These are phyloP conservation scores for Ceratocystis alfenasii DNA, from an alignment of 2,329 filamentous ascomycete species.

Conservation along the genomic window DNA sequence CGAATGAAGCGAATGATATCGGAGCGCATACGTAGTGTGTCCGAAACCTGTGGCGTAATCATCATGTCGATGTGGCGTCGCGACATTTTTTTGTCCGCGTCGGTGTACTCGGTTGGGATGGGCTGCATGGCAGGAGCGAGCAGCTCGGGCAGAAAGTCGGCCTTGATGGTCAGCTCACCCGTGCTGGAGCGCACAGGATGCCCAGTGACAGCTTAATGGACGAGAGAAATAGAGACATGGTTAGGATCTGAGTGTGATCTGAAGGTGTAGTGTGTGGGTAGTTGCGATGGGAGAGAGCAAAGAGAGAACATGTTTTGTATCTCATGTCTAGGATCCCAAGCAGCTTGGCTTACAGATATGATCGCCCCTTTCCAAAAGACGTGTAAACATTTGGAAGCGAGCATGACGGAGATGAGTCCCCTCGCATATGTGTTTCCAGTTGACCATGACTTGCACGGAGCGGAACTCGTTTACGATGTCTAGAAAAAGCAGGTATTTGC, in stretches of 20 bases:
- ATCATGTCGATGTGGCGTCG: constrained; percentile 80
- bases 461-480: constrained; percentile 63
- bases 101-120: constrained; percentile 57
- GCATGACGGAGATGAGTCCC: constrained; percentile 30
- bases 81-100: constrained; percentile 60
- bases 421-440: constrained; percentile 39
- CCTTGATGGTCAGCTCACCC: constrained; percentile 67
- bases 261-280: background rate
- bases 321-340: background rate
- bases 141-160: constrained; percentile 54
- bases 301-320: background rate
- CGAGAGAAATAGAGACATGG: constrained; percentile 23
- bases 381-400: constrained; percentile 49
- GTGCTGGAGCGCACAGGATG: constrained; percentile 53
- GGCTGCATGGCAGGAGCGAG: constrained; percentile 69
- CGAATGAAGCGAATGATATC: constrained; percentile 63
- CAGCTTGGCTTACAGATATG: constrained; percentile 53
- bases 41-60: constrained; percentile 54
- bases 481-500: constrained; percentile 73
- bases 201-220: constrained; percentile 51
- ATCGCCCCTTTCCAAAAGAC: constrained; percentile 66
- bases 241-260: background rate
- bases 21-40: constrained; percentile 62
- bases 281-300: background rate
- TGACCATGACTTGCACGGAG: constrained; percentile 65